Evolutionary conservation across 805 yeast species (phyloP), one percentile per base, ranked within the genome.

Genomic region (Zygoascus tannicola): DNA sequence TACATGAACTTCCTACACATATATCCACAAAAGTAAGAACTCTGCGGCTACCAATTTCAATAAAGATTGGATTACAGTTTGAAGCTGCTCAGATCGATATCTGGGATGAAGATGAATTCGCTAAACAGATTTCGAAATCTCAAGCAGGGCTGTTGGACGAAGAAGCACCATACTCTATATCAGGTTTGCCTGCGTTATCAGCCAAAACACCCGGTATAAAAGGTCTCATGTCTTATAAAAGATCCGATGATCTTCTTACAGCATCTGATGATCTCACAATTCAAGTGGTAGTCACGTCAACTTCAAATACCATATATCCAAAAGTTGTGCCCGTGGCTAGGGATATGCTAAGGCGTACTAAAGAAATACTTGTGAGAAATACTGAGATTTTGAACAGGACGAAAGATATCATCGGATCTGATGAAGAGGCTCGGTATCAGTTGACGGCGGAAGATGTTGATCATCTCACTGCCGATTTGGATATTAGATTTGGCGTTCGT

Each of bases 151-250:
- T 14, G 14, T 26, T 23, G 33, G 15, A 16, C 7, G 30, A 26
- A 8, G 30, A 26, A 2, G 30, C 40, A 12, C 38, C 22, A 3
- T 35, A 35, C 10, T 19, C 38, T 4, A 21, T 18, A 7, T 19
- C 40, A 12, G 33, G 32, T 8, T 32, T 22, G 10, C 44, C 53
- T 4, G 54, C 62, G 1, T 41, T 88, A 14, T 72, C 69, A 22
- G 62, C 88, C 21, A 81, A 75, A 42, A 75, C 95, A 0, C 97
- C 97, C 0, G 81, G 85, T 1, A 76, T 88, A 1, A 68, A 68
- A 40, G 68, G 82, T 4, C 69, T 72, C 2, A 53, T 78, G 0
- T 75, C 71, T 45, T 86, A 85, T 56, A 57, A 60, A 21, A 36
- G 44, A 12, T 37, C 40, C 4, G 14, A 10, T 20, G 45, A 50